Evolutionary conservation across 192 early-diverging fungal species (phyloP).

Genomic region (Coemansia sp.): DNA sequence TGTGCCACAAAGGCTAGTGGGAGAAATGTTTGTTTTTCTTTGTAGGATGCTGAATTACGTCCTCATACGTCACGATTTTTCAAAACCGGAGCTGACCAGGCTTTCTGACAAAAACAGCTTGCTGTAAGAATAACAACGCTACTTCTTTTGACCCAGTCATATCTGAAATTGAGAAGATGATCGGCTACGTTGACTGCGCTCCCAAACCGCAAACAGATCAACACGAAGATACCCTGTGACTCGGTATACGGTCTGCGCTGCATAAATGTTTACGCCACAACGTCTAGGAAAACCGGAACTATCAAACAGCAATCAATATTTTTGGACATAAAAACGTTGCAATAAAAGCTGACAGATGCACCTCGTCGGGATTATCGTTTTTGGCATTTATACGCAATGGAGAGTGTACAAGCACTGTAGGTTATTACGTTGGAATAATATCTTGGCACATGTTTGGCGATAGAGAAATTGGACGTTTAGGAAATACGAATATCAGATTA

Average conservation of each 20-base stretch:
- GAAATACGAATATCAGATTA: constrained; percentile 17
- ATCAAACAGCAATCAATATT: not conserved
- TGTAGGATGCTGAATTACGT: not conserved
- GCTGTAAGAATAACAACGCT: not conserved
- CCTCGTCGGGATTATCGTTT: too few relatives aligned
- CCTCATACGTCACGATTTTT: not conserved
- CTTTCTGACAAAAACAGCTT: not conserved
- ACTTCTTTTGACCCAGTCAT: not conserved
- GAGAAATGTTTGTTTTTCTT: constrained; percentile 8
- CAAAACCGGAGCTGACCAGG: constrained; percentile 2
- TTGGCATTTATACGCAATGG: too few relatives aligned
- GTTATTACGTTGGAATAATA: too few relatives aligned
- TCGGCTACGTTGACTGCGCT: not conserved
- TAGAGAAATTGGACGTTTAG: constrained; percentile 38
- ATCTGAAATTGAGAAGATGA: not conserved
- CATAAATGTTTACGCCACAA: constrained; percentile 1
- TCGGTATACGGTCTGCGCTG: not conserved
- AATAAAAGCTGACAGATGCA: too few relatives aligned
- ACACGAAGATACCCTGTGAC: not conserved
- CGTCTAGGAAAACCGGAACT: not conserved
- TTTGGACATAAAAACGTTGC: not conserved
- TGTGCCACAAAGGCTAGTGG: not conserved
- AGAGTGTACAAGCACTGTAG: too few relatives aligned
- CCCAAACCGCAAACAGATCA: not conserved
- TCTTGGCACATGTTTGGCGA: constrained; percentile 31